Base-by-base conservation (phyloP, 2,329 filamentous ascomycete genomes). In the Xylaria sp. region DNA sequence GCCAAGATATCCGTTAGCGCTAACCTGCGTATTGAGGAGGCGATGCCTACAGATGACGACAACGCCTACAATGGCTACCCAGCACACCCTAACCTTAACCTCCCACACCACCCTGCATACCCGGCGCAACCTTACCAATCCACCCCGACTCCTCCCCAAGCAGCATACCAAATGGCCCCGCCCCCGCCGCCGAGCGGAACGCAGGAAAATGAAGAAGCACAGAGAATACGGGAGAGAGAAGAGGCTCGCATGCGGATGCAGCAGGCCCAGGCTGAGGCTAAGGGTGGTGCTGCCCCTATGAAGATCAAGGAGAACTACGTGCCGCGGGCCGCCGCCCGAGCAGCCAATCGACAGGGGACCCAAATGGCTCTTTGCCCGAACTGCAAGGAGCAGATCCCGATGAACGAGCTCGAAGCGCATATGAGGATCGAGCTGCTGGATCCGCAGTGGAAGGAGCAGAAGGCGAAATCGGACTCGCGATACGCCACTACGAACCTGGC, bases 341-440 rank as follows among this genome's bases (percentile, higher is more conserved):
- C 85, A 22, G 86, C 87, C 43, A 88, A 85, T 68, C 86, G 83
- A 68, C 80, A 84, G 60, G 82, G 80, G 48, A 78, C 78, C 39
- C 80, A 85, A 60, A 90, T 87, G 70, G 89, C 88, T 3, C 78
- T 96, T 52, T 97, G 93, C 71, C 92, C 92, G 52, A 96, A 96
- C 74, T 97, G 94, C 79, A 89, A 90, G 64, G 91, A 96, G 75
- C 86, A 90, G 63, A 92, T 97, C 55, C 91, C 92, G 7, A 85
- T 90, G 65, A 85, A 89, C 65, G 93, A 97, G 74, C 82, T 97
- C 62, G 90, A 94, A 56, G 87, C 93, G 60, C 93, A 97, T 69
- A 93, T 97, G 85, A 86, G 90, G 72, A 96, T 97, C 69, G 93
- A 97, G 74, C 82, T 97, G 43, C 83, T 97, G 54, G 93, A 97